phyloP scores from a whole-genome alignment of 2,329 filamentous ascomycete genomes.

The Alternaria incomplexa region DNA sequence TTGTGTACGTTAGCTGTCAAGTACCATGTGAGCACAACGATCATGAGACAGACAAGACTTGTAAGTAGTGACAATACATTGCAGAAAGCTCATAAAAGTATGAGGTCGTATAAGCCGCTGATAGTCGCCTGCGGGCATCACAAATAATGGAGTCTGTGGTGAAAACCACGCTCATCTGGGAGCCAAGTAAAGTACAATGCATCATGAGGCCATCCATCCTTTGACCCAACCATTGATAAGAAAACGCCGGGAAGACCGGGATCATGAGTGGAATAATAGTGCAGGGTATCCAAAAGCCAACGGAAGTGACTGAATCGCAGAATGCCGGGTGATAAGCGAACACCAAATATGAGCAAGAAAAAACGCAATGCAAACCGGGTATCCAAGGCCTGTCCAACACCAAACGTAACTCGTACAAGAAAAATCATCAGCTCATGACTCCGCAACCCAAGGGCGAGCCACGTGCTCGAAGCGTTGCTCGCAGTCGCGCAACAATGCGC shows the following conservation, averaged over 20 bases:
- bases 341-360: not conserved
- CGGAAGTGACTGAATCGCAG: slow-evolving; percentile 7
- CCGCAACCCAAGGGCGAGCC: slow-evolving; percentile 35
- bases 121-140: not conserved
- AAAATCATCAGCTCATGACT: slow-evolving; percentile 17
- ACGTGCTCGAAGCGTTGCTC: slow-evolving; percentile 36
- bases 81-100: not conserved
- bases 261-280: slow-evolving; percentile 11
- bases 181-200: slow-evolving; percentile 6
- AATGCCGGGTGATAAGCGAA: slow-evolving; percentile 2
- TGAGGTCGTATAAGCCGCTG: not conserved
- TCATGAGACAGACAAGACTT: not conserved
- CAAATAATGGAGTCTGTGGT: not conserved
- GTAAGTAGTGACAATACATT: slow-evolving; percentile 1
- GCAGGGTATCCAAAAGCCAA: slow-evolving; percentile 32
- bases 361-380: slow-evolving; percentile 29
- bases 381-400: slow-evolving; percentile 24
- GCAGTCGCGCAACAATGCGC: slow-evolving; percentile 59
- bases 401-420: slow-evolving; percentile 8
- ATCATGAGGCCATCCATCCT: slow-evolving; percentile 1
- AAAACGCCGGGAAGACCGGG: slow-evolving; percentile 3
- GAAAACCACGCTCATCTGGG: not conserved
- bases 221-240: slow-evolving; percentile 3
- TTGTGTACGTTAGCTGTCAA: not conserved
- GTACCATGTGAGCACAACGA: not conserved